Base-by-base conservation (phyloP, 2,329 filamentous ascomycete genomes). In the Clathrospora elynae region DNA sequence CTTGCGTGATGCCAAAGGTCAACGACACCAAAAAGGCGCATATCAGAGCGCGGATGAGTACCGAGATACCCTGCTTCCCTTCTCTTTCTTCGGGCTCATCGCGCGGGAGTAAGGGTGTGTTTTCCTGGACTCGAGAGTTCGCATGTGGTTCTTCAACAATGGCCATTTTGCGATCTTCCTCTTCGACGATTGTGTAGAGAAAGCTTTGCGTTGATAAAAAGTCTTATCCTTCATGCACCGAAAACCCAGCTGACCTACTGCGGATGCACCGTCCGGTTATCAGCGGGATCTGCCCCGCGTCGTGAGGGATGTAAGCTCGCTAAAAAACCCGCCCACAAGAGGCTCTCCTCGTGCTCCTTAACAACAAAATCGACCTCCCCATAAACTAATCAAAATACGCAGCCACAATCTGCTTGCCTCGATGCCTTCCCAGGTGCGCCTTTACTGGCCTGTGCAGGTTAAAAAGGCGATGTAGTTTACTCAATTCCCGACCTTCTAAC, bases 21-120 rank as follows among this genome's bases (percentile, higher is more conserved):
- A 77, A 54, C 4, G 75, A 83, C 39, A 85, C 79, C 11, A 86
- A 67, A 57, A 85, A 85, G 5, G 78, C 80, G 42, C 79, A 79
- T 29, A 85, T 59, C 23, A 85, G 66, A 29, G 82, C 75, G 9
- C 76, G 74, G 46, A 78, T 48, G 12, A 57, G 57, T 6, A 72
- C 45, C n/a, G 54, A 37, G 3, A 18, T 28, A 19, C 46, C 42
- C 24, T 23, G 20, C 33, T 39, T 47, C 12, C 12, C 45, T 25
- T 41, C 35, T 49, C 35, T 51, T 44, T 52, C 44, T 31, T 50
- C 42, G 8, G 39, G 22, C 13, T 51, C 50, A 4, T 47, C 35
- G 39, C 35, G 53, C 7, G 32, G 24, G 6, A 61, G 20, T 16
- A 61, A 46, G 6, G 52, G 55, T 13, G 51, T 61, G 6, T 46